Evolutionary conservation across 1,139 yeast species (phyloP).

Genomic region (Zygoascus hellenicus): DNA sequence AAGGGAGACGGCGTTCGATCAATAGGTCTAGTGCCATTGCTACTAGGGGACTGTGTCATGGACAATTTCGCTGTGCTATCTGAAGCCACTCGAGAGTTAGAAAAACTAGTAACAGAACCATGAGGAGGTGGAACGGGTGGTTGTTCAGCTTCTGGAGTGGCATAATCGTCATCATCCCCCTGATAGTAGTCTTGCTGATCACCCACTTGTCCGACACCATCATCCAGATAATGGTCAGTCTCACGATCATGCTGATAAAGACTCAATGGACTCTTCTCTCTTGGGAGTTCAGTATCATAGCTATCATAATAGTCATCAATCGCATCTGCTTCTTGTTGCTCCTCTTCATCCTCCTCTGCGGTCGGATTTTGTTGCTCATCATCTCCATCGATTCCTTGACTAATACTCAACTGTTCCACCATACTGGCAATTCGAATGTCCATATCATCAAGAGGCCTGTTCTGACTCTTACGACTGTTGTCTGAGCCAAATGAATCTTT

Average conservation of each 20-base stretch:
- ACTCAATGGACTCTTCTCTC: neutral
- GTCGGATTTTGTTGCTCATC: neutral
- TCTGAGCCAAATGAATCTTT: too few species aligned
- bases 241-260: neutral
- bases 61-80: neutral
- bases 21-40: conserved; percentile 8
- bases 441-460: neutral
- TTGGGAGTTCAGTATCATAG: conserved; percentile 7
- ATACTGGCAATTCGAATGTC: conserved; percentile 8
- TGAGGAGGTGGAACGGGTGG: conserved; percentile 33
- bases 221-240: conserved; percentile 6
- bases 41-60: neutral
- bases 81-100: conserved; percentile 6
- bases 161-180: conserved; percentile 11
- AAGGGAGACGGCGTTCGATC: conserved; percentile 53
- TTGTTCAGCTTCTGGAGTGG: conserved; percentile 13
- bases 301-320: neutral
- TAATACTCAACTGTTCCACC: conserved; percentile 9
- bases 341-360: neutral
- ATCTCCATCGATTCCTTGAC: neutral
- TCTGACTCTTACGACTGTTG: neutral
- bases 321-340: neutral
- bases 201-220: conserved; percentile 8
- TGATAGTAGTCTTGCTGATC: conserved; percentile 10
- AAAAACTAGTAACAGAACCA: conserved; percentile 15